Conservation (phyloP, 2,329 filamentous ascomycete genomes). For the Claviceps spartinae region DNA sequence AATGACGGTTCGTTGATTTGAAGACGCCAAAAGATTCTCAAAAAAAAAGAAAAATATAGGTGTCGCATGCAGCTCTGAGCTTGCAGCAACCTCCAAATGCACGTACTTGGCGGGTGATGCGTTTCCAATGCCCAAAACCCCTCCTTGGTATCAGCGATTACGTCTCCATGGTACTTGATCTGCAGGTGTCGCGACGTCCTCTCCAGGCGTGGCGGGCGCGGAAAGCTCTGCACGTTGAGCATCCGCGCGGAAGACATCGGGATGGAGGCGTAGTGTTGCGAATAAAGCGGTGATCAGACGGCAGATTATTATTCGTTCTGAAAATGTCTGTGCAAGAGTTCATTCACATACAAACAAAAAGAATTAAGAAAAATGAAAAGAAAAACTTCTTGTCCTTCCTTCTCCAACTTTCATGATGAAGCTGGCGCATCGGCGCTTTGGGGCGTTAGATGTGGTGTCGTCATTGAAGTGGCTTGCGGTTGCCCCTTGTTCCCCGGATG, state of each 20-base stretch:
- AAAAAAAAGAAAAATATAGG: background rate
- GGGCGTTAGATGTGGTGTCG: background rate
- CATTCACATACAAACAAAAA: too few relatives aligned
- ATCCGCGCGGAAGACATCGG: constrained; percentile 23
- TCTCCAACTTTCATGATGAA: background rate
- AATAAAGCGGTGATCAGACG: background rate
- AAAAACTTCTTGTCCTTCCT: background rate
- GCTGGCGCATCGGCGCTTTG: background rate
- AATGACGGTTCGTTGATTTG: background rate
- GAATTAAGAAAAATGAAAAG: background rate
- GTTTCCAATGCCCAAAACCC: constrained; percentile 51
- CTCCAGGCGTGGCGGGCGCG: constrained; percentile 44
- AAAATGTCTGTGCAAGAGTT: background rate
- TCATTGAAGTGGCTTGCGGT: background rate
- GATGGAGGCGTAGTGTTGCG: background rate
- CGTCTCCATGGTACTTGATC: constrained; percentile 39
- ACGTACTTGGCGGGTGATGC: constrained; percentile 45
- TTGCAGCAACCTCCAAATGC: too few relatives aligned
- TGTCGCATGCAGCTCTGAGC: too few relatives aligned
- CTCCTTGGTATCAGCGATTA: constrained; percentile 43
- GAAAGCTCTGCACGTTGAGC: constrained; percentile 44
- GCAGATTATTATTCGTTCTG: background rate
- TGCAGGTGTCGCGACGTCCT: constrained; percentile 38
- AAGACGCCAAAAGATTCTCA: background rate
- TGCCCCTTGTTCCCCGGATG: background rate